Conservation (phyloP, 78 protist species). For the Cavenderia fasciculata region DNA sequence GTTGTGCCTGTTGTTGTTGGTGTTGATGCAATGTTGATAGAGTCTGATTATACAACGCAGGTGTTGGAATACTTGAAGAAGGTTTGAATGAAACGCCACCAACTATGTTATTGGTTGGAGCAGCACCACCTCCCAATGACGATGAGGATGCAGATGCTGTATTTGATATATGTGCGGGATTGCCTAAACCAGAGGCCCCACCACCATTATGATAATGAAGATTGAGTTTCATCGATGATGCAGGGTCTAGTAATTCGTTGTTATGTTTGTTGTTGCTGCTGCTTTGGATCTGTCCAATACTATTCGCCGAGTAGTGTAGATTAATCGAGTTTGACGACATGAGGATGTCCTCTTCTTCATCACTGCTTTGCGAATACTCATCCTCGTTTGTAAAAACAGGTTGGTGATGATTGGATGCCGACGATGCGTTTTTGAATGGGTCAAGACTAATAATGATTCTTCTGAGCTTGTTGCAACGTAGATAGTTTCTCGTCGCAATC, state of each 20-base stretch:
- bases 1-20: background rate
- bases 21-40: background rate
- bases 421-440: background rate
- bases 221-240: background rate
- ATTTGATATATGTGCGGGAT: too few relatives aligned
- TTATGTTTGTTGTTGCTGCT: background rate
- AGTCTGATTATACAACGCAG: background rate
- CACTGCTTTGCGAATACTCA: background rate
- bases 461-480: conserved; percentile 5
- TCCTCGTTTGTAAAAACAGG: background rate
- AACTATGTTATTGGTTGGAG: background rate
- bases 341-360: background rate
- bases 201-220: too few relatives aligned
- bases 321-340: too few relatives aligned
- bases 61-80: background rate
- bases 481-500: background rate
- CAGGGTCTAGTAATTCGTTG: background rate
- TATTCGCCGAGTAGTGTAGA: too few relatives aligned
- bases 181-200: too few relatives aligned
- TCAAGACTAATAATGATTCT: background rate
- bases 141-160: conserved; percentile 9
- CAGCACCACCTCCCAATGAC: background rate
- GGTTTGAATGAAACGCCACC: background rate
- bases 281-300: background rate
- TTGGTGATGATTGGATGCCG: too few relatives aligned